These are phyloP conservation scores for Colletotrichum euphorbiae DNA, from an alignment of 2,329 filamentous ascomycete species.

Conservation along the genomic window DNA sequence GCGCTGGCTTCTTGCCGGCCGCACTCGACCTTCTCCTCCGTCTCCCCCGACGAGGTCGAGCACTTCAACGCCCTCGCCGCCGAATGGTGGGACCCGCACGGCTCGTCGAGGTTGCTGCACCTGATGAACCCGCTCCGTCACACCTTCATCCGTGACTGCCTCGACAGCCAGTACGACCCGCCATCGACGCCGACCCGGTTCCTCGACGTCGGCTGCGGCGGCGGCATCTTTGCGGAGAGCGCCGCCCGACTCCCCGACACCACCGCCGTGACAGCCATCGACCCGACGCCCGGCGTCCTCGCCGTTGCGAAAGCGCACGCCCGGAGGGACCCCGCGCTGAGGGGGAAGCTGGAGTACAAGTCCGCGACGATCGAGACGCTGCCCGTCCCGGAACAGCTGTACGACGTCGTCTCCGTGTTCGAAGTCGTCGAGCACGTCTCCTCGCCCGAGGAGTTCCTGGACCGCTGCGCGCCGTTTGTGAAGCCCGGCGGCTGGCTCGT, in stretches of 20 bases:
- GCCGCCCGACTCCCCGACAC: conserved; percentile 77
- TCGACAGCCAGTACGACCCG: conserved; percentile 62
- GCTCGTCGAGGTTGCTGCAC: conserved; percentile 90
- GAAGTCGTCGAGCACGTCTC: conserved; percentile 96
- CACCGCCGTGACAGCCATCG: conserved; percentile 76
- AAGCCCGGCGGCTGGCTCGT: conserved; percentile 94
- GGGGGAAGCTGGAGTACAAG: conserved; percentile 74
- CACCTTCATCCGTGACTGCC: conserved; percentile 85
- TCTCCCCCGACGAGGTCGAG: conserved; percentile 89
- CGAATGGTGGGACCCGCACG: conserved; percentile 97
- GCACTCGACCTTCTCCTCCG: conserved; percentile 67
- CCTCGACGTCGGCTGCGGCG: conserved; percentile 94
- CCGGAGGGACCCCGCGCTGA: conserved; percentile 76
- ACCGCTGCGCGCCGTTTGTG: conserved; percentile 78
- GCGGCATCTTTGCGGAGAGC: conserved; percentile 94
- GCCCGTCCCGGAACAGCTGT: conserved; percentile 57
- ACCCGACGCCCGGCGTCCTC: conserved; percentile 80
- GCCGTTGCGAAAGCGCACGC: conserved; percentile 82
- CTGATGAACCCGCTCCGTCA: conserved; percentile 98
- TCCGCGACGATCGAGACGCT: conserved; percentile 83
- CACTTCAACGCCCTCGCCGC: conserved; percentile 96
- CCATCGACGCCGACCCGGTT: conserved; percentile 62
- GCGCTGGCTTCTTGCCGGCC: not conserved
- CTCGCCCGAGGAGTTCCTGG: conserved; percentile 78
- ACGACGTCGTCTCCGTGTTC: conserved; percentile 88